Conservation (phyloP, 225 moss, liverwort and hornwort genomes). For the Sphagnum contortum region DNA sequence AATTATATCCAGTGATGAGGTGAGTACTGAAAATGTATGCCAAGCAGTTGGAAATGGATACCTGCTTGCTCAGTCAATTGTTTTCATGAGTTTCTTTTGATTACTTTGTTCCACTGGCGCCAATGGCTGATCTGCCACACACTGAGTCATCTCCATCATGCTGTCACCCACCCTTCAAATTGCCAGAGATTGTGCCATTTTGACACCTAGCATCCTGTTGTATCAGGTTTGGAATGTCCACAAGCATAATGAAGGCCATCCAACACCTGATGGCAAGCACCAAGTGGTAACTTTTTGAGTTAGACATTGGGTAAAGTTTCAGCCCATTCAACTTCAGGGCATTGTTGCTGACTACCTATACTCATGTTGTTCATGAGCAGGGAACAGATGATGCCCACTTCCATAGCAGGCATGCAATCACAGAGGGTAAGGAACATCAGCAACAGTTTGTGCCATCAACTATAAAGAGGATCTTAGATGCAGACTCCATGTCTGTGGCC, state of each 20-base stretch:
- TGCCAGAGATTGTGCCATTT: neutral
- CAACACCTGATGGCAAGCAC: no score
- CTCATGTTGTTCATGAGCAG: conserved; percentile 17
- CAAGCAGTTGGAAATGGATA: no score
- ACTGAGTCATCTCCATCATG: neutral
- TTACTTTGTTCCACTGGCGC: neutral
- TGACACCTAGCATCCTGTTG: neutral
- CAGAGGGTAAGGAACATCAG: conserved; percentile 73
- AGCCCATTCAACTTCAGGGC: no score
- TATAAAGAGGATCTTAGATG: conserved; percentile 43
- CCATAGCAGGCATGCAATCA: conserved; percentile 48
- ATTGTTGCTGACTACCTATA: no score
- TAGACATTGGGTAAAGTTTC: no score
- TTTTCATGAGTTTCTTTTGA: neutral
- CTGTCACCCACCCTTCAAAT: no score
- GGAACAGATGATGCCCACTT: conserved; percentile 78
- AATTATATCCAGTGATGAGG: conserved; percentile 76
- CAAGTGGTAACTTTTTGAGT: no score
- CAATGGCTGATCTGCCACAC: neutral
- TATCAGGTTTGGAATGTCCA: no score
- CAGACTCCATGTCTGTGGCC: conserved; percentile 36
- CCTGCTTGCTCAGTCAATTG: neutral
- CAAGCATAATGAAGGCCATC: no score
- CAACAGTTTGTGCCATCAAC: conserved; percentile 63
- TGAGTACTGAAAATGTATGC: conserved; percentile 11